Base-by-base conservation (phyloP, 1,284 basidiomycete genomes). In the Irpex sp. region DNA sequence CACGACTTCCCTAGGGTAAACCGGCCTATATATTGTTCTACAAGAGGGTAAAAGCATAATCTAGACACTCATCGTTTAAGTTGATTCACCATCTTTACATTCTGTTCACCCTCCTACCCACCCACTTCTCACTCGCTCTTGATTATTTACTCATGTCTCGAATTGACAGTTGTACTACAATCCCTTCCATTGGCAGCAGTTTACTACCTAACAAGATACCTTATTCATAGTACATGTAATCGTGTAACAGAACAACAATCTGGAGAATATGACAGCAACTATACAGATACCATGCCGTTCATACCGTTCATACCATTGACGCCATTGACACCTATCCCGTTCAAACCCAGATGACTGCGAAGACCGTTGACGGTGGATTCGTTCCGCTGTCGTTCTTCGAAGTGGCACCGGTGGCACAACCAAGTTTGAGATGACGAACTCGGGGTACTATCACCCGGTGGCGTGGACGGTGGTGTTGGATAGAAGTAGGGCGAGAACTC, bases 21-120 rank as follows among this genome's bases (percentile, higher is more conserved):
- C 90, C 91, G 57, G 93, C 93, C 66, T 96, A 96, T 73, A 92
- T 96, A 64, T 78, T 96, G 76, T 95, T 89, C 74, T 93, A 93
- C 77, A 93, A 92, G 77, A 81, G 92, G 72, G 83, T 83, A 67
- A 87, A 82, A 76, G 69, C 78, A 67, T 88, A 82, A 79, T 76
- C 56, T 69, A 65, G 54, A 38, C 58, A 59, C 66, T 38, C 61
- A 63, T 51, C 56, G 70, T 58, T 61, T 64, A 17, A 70, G 73
- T 26, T 67, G 69, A 70, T 64, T 63, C 56, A 26, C 67, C 72
- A 69, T 73, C 70, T 66, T 57, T 61, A 47, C 59, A 59, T 13
- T 51, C 49, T 19, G 11, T 17, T 51, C 17, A 17, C 49, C 19
- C 49, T 51, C 8, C 19, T 17, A 8, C 54, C 59, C 26, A 26